Percentiles rank a stretch among this genome's conserved stretches.
Evolutionary conservation across 2,329 filamentous ascomycete species (phyloP).

Genomic region (Cadophora luteo-olivacea): DNA sequence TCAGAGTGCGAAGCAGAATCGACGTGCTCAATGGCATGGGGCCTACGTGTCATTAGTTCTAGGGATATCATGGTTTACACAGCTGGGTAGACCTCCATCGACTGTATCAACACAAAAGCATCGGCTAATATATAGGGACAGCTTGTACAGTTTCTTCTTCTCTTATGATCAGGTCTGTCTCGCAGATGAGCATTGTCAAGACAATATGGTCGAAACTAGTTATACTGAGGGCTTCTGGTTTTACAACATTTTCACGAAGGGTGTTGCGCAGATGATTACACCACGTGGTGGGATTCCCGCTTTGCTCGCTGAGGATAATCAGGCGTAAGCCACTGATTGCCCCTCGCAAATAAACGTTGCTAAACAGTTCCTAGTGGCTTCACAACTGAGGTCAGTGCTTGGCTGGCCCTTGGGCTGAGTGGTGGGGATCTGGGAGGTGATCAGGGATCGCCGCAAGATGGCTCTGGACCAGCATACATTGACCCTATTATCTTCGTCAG

Average conservation of each 20-base stretch:
- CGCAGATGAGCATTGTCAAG: background rate
- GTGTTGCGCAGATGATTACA: conserved; percentile 1
- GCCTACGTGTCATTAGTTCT: conserved; percentile 61
- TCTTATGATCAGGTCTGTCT: background rate
- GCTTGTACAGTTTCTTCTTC: conserved; percentile 64
- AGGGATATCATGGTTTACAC: conserved; percentile 48
- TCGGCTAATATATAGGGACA: conserved; percentile 51
- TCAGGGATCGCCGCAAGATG: too few relatives aligned
- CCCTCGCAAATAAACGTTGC: background rate
- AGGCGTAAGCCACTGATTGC: background rate
- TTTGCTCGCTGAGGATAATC: background rate
- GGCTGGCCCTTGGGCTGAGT: background rate
- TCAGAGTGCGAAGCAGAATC: conserved; percentile 22
- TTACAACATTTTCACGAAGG: conserved; percentile 13
- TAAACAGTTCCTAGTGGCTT: background rate
- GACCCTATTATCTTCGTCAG: too few relatives aligned
- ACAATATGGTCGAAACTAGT: background rate
- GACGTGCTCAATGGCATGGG: conserved; percentile 57
- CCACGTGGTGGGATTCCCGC: background rate
- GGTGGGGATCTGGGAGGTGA: conserved; percentile 1
- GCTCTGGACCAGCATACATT: too few relatives aligned
- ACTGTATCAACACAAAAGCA: background rate
- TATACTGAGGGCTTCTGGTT: conserved; percentile 8
- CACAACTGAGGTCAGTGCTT: background rate
- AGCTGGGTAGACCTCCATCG: background rate